These are phyloP conservation scores for Terfezia boudieri DNA, from an alignment of 495 filamentous ascomycete species.

Conservation along the genomic window DNA sequence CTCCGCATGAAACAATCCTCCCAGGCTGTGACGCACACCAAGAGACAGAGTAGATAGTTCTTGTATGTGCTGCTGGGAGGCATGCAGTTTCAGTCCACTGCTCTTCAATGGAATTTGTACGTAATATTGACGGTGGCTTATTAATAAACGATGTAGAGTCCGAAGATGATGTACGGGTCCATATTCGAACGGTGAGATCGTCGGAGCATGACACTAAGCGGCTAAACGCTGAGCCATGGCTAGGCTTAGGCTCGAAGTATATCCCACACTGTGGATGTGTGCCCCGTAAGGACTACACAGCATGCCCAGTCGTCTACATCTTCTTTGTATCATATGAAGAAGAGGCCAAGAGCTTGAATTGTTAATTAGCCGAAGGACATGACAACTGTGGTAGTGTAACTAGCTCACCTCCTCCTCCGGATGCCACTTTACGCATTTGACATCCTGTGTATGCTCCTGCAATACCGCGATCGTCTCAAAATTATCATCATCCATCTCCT, in stretches of 20 bases:
- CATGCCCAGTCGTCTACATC: conserved; percentile 86
- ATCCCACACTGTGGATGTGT: conserved; percentile 69
- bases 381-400: background rate
- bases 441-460: conserved; percentile 81
- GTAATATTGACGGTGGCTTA: conserved; percentile 59
- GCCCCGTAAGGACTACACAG: conserved; percentile 56
- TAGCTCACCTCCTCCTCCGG: conserved; percentile 33
- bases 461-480: conserved; percentile 91
- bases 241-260: conserved; percentile 43
- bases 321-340: conserved; percentile 79
- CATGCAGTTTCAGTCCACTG: conserved; percentile 52
- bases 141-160: conserved; percentile 15
- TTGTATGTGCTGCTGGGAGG: conserved; percentile 51
- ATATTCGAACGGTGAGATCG: conserved; percentile 54
- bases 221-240: conserved; percentile 9
- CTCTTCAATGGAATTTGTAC: conserved; percentile 45
- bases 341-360: conserved; percentile 47
- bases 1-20: conserved; percentile 56
- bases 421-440: conserved; percentile 85
- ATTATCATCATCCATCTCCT: conserved; percentile 76
- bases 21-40: conserved; percentile 54
- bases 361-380: conserved; percentile 2
- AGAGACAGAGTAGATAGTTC: conserved; percentile 54
- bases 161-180: conserved; percentile 33
- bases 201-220: conserved; percentile 58